Base-by-base conservation (phyloP, 1,284 basidiomycete species). In the Takashimella koratensis region DNA sequence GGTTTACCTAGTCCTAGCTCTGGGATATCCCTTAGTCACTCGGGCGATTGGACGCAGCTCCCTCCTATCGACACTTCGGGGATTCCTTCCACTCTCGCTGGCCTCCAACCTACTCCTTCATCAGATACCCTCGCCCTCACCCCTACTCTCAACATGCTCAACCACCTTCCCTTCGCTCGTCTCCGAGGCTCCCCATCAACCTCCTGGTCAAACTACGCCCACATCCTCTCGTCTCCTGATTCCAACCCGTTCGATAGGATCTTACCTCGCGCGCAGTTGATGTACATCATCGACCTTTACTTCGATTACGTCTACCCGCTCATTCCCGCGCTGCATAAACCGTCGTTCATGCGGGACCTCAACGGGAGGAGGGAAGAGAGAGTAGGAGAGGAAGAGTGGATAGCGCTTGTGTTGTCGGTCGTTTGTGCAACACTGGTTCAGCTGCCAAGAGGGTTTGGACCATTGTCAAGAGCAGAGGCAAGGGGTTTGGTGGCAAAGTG, bases 251-350 rank as follows among this genome's bases (percentile, higher is more conserved):
- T 76, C 43, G 73, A 76, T 39, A 54, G 59, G 13, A 51, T 75
- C 39, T 49, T 76, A 2, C 70, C 72, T 1, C 60, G 73, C 6
- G 57, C 59, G 2, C 44, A 69, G 13, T 59, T 75, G 10, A 55
- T 59, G 36, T 65, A 58, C 57, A 86, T 91, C 62, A 85, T 91
- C 59, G 82, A 85, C 26, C 81, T 91, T 21, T 92, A 89, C 77
- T 91, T 91, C 69, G 89, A 91, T 73, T 91, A 89, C 68, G 86
- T 91, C 44, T 90, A 90, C 71, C 86, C 88, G 25, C 62, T 91
- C 45, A 88, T 86, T 6, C 90, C 89, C 4, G 63, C 57, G 40
- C 55, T 76, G 13, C 75, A 75, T 57, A 68, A 70, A 39, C 88
- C 88, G 39, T 87, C 87, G 1, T 92, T 91, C 70, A 86, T 90